Conservation (phyloP, 495 filamentous ascomycete genomes). For the Xylaria grammica region DNA sequence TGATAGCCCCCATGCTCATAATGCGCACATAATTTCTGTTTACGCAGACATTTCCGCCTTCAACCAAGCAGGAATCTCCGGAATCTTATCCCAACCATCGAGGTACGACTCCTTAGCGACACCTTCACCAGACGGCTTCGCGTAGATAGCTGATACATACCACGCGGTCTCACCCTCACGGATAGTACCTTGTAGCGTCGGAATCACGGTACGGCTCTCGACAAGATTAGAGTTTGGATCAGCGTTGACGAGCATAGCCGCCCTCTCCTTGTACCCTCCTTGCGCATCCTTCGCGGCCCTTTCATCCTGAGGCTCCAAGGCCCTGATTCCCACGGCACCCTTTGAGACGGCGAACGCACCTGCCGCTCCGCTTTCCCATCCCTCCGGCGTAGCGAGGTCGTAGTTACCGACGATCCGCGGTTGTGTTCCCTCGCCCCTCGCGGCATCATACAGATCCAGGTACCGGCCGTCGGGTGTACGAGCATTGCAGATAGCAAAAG, state of each 20-base stretch:
- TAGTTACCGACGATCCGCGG: conserved; percentile 62
- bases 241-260: conserved; percentile 67
- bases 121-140: conserved; percentile 50
- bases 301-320: conserved; percentile 48
- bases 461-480: conserved; percentile 62
- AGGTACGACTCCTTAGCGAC: conserved; percentile 47
- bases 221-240: conserved; percentile 82
- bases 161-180: conserved; percentile 50
- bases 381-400: conserved; percentile 60
- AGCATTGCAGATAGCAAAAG: conserved; percentile 72
- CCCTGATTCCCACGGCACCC: conserved; percentile 73
- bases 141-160: conserved; percentile 58
- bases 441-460: conserved; percentile 56
- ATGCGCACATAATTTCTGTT: not conserved
- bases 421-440: conserved; percentile 50
- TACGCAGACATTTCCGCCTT: conserved; percentile 47
- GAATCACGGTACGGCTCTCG: conserved; percentile 70
- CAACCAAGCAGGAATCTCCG: conserved; percentile 61
- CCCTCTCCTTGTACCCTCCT: conserved; percentile 43
- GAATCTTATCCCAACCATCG: conserved; percentile 60
- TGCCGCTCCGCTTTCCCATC: conserved; percentile 53
- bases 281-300: conserved; percentile 46
- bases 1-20: not conserved
- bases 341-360: conserved; percentile 69
- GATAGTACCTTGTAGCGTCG: conserved; percentile 63